Evolutionary conservation across 2,329 filamentous ascomycete species (phyloP), one percentile per base, ranked within the genome.

Genomic region (Neofusicoccum cordaticola): DNA sequence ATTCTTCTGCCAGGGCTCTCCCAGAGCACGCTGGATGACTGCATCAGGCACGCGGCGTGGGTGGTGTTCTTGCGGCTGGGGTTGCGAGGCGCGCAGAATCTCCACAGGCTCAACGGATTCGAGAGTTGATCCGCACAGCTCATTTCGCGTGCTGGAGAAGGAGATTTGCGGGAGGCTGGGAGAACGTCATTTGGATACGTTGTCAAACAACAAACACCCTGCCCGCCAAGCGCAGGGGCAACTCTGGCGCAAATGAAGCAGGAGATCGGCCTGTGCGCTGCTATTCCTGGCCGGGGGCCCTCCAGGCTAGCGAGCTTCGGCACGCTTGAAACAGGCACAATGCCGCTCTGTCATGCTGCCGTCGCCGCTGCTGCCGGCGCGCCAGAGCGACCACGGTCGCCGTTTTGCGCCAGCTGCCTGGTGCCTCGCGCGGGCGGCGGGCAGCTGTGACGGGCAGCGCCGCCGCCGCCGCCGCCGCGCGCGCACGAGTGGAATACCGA

Each of bases 101-200:
- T 58, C 53, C 53, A 58, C 53, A 58, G 19, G 39, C 53, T 27
- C 53, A 42, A 58, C 39, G 22, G 53, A 58, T 44, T 58, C 27
- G 39, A 58, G 39, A 44, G 41, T 27, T 42, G 53, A 58, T 58
- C 39, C 53, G 53, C 53, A 58, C 53, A 34, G 53, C 57, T 61
- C 57, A 61, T 61, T 61, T 61, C 57, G 57, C 57, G 57, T 58
- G 53, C 53, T 58, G 53, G 53, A 44, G 53, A 58, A 44, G 45
- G 57, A 61, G 57, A 61, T 61, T 61, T 61, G 57, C 45, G 57
- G 42, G 57, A 61, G 57, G 57, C 57, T 61, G 57, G 57, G 57
- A 50, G 57, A 61, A 61, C 57, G 57, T 61, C 57, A 61, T 61
- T 58, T 37, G 53, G 53, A 42, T 58, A 58, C 53, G 53, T 58